Base-by-base conservation (phyloP, 768 basidiomycete genomes). In the Phaeotremella fagi region DNA sequence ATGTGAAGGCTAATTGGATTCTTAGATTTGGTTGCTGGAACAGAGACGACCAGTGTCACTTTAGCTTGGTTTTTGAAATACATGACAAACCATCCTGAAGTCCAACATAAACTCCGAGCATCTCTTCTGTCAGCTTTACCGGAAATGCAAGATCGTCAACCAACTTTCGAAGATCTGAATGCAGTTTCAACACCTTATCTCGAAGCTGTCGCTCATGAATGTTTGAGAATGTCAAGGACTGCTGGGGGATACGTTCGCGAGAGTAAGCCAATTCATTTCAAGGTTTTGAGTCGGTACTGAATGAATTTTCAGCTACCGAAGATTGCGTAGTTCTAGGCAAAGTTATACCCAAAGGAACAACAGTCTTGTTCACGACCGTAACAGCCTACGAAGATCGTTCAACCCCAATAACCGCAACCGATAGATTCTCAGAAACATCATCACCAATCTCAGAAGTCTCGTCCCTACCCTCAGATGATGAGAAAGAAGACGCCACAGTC, bases 141-240 rank as follows among this genome's bases (percentile, higher is more conserved):
- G 12, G 54, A 61, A 27, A 12, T 59, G 5, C 31, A 53, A 27
- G 61, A 63, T 28, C 48, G 60, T 4, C 43, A 48, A n/a, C 59
- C 64, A n/a, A 57, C 51, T 1, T 66, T 55, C 28, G 67, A 59
- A 20, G 61, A 69, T 16, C 48, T 69, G 12, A 66, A 50, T 38
- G 45, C 67, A 6, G 31, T 23, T 24, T 54, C 55, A 18, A 24
- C 54, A 22, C 59, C 62, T 28, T 70, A 72, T 33, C 63, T 72
- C 29, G 71, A 72, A 47, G 71, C 71, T 14, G 64, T 70, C 1
- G 61, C 64, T 1, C 48, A 59, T 24, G 71, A 72, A 49, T 53
- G 59, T 0, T 45, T 72, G 28, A 50, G 71, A 33, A 42, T 70
- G 15, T 59, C 64, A 7, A 50, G 63, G 4, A 66, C 64, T 0